Base-by-base conservation (phyloP, 2,329 filamentous ascomycete genomes). In the Gnomoniopsis smithogilvyi region DNA sequence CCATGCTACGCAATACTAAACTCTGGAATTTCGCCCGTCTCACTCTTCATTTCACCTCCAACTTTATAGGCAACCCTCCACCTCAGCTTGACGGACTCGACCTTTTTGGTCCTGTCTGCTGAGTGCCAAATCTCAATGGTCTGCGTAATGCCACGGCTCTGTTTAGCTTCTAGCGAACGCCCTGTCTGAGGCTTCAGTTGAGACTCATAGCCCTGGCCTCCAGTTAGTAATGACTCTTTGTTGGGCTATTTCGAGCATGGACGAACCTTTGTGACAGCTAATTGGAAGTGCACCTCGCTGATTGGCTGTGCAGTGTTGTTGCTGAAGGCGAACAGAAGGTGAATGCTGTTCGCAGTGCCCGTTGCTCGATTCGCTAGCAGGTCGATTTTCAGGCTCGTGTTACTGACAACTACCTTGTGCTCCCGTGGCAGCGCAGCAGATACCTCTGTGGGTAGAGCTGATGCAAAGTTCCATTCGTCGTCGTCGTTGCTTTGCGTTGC, bases 381-480 rank as follows among this genome's bases (percentile, higher is more conserved):
- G 43, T 90, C 83, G 61, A 96, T 87, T 61, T 85, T 84, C 50
- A 98, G 76, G 47, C 77, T 80, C 2, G 86, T 88, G 67, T 90
- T 87, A 68, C 85, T 86, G 47, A 97, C 84, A 3, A 80, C 81
- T 21, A 89, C 77, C 51, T 84, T 84, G 64, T 91, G 84, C 53
- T 85, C 81, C 54, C 75, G 80, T 1, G 87, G 85, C 36, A 61
- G 74, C 19, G 78, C 68, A 54, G 78, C 68, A 54, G 77, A 68
- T 17, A 73, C 62, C 62, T 84, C 79, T 2, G 79, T 73, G 30
- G 94, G 94, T 15, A 97, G 80, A 0, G 94, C 88, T 0, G 94
- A 98, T 3, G 91, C 86, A 72, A 98, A 98, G 24, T 86, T 90
- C 93, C 94, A 98, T 69, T 98, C 94, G 64, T 98, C 94, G 53